Conservation (phyloP, 768 basidiomycete genomes). For the Dioszegia aurantiaca region DNA sequence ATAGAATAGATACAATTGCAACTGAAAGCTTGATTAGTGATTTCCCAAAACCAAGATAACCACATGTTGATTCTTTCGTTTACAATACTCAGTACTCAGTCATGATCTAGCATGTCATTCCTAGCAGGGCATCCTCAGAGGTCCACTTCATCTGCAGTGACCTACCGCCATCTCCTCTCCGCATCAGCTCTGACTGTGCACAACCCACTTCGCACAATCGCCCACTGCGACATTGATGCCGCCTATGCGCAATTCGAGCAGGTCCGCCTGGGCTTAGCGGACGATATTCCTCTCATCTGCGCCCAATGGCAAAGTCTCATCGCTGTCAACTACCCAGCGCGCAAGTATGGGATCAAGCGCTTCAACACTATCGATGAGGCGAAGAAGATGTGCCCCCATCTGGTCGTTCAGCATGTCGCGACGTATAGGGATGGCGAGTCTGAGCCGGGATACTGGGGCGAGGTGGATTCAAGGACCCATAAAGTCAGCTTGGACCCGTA, state of each 20-base stretch:
- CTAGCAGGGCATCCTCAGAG: conserved; percentile 16
- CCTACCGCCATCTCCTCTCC: conserved; percentile 27
- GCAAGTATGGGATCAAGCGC: conserved; percentile 87
- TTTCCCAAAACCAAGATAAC: too few species aligned
- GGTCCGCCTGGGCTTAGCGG: conserved; percentile 65
- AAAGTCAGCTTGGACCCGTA: conserved; percentile 96
- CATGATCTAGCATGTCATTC: conserved; percentile 27
- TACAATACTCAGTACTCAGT: neutral
- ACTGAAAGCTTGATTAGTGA: neutral
- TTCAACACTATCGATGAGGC: conserved; percentile 60
- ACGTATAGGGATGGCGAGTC: conserved; percentile 65
- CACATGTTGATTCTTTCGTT: neutral
- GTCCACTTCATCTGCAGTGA: conserved; percentile 1
- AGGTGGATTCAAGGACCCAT: conserved; percentile 82
- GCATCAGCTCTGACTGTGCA: conserved; percentile 8
- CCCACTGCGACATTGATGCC: conserved; percentile 73
- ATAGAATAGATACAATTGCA: neutral
- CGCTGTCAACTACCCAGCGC: conserved; percentile 92
- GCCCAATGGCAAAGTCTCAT: conserved; percentile 59
- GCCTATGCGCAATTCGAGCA: conserved; percentile 72
- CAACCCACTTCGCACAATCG: conserved; percentile 62
- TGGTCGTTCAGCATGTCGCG: conserved; percentile 85
- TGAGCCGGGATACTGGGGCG: conserved; percentile 88
- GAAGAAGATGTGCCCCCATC: conserved; percentile 75
- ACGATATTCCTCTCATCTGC: conserved; percentile 44